These are phyloP conservation scores for Rhizopogon vesiculosus DNA, from an alignment of 768 basidiomycete genomes.

Conservation along the genomic window DNA sequence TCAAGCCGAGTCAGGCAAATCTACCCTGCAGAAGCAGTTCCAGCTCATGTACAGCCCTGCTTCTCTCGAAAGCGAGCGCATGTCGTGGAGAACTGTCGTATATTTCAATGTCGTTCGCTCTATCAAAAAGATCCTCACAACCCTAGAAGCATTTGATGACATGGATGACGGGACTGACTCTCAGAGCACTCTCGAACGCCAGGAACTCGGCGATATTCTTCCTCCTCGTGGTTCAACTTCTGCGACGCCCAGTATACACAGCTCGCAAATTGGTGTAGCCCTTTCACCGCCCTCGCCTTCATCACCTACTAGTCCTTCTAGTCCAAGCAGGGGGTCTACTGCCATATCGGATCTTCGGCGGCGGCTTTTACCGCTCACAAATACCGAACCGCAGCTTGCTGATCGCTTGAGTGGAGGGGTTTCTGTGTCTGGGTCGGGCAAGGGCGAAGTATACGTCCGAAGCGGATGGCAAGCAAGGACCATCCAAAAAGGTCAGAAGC, in stretches of 20 bases:
- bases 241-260: slow-evolving; percentile 5
- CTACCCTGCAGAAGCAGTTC: slow-evolving; percentile 74
- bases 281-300: slow-evolving; percentile 8
- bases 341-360: slow-evolving; percentile 52
- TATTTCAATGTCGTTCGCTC: slow-evolving; percentile 75
- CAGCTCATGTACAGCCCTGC: slow-evolving; percentile 78
- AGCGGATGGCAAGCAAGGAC: slow-evolving; percentile 78
- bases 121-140: slow-evolving; percentile 62
- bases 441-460: slow-evolving; percentile 70
- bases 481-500: slow-evolving; percentile 42
- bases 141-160: slow-evolving; percentile 61
- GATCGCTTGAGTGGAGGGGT: slow-evolving; percentile 73
- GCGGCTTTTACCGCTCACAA: slow-evolving; percentile 55
- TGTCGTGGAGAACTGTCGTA: slow-evolving; percentile 69
- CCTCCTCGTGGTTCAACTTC: slow-evolving; percentile 11
- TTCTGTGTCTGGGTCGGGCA: slow-evolving; percentile 70
- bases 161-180: slow-evolving; percentile 46
- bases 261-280: slow-evolving; percentile 4
- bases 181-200: slow-evolving; percentile 27
- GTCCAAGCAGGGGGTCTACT: slow-evolving; percentile 16
- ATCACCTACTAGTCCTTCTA: slow-evolving; percentile 11
- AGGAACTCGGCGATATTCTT: slow-evolving; percentile 23
- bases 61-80: slow-evolving; percentile 62
- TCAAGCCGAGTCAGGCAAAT: slow-evolving; percentile 77
- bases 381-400: slow-evolving; percentile 58